Percentiles rank a stretch among this genome's conserved stretches.
Conservation (phyloP, 768 basidiomycete genomes). For the Trametes punicea region DNA sequence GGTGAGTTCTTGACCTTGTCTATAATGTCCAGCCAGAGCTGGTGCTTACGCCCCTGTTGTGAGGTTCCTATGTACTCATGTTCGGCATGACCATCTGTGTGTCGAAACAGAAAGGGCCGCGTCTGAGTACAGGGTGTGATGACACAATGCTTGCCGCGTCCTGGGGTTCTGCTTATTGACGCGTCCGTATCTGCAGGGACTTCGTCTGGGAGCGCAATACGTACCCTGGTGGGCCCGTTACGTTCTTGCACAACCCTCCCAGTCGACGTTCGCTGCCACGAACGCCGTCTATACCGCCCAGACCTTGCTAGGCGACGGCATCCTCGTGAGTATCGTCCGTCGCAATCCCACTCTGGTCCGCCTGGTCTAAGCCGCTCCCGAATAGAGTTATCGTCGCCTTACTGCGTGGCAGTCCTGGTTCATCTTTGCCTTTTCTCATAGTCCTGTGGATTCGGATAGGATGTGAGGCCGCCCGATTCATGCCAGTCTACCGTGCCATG, state of each 20-base stretch:
- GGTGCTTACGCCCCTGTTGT: too few species aligned
- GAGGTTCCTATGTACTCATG: conserved; percentile 37
- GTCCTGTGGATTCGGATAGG: conserved; percentile 8
- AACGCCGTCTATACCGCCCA: conserved; percentile 26
- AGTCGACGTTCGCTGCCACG: conserved; percentile 30
- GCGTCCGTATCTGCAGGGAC: conserved; percentile 15
- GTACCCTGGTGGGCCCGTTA: conserved; percentile 19
- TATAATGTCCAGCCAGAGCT: too few species aligned
- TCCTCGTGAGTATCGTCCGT: conserved; percentile 23
- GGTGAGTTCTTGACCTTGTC: conserved; percentile 11
- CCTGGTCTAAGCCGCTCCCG: background rate
- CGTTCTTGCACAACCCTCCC: conserved; percentile 26
- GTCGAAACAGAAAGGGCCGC: conserved; percentile 8
- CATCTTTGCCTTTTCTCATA: conserved; percentile 18
- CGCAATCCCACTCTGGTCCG: background rate
- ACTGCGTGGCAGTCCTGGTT: conserved; percentile 24
- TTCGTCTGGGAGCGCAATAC: conserved; percentile 24
- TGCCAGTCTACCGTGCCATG: background rate
- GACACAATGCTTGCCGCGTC: conserved; percentile 20
- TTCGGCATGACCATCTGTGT: conserved; percentile 31
- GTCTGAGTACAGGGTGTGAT: background rate
- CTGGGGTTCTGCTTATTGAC: conserved; percentile 5
- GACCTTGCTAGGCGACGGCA: conserved; percentile 30
- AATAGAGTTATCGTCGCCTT: conserved; percentile 27
- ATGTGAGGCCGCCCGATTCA: conserved; percentile 6